Evolutionary conservation across 2,329 filamentous ascomycete species (phyloP).

Genomic region (Boeremia lycopersici): DNA sequence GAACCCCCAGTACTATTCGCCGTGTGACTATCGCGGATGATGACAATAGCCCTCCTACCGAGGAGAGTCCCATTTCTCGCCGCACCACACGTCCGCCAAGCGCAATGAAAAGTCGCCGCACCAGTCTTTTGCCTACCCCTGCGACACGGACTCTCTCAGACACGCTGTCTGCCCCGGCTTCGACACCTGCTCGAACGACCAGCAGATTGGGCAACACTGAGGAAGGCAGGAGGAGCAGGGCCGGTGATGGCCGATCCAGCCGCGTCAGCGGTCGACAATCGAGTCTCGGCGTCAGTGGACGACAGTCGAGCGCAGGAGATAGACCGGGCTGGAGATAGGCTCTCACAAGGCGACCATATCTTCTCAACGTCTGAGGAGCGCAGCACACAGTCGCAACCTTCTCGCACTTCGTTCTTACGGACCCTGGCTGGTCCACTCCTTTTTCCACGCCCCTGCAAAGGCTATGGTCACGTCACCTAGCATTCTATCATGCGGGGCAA

Average conservation of each 20-base stretch:
- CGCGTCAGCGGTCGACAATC: constrained; percentile 33
- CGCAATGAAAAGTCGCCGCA: constrained; percentile 38
- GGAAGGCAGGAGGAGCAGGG: constrained; percentile 31
- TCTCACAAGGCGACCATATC: constrained; percentile 15
- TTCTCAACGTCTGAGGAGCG: constrained; percentile 7
- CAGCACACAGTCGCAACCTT: too few relatives aligned
- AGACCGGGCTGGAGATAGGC: constrained; percentile 34
- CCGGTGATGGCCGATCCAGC: constrained; percentile 31
- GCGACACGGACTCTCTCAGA: constrained; percentile 35
- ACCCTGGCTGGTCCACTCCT: constrained; percentile 7
- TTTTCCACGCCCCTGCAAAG: neutral
- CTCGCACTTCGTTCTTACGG: neutral
- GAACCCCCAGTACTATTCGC: constrained; percentile 34
- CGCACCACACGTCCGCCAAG: constrained; percentile 37
- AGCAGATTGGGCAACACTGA: constrained; percentile 34
- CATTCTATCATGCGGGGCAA: neutral
- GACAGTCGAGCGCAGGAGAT: constrained; percentile 27
- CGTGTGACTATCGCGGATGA: constrained; percentile 31
- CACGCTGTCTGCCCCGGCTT: constrained; percentile 19
- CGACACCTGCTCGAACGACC: constrained; percentile 25
- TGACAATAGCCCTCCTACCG: constrained; percentile 23
- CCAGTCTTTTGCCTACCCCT: constrained; percentile 36
- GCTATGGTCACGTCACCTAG: neutral
- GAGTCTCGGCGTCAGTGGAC: constrained; percentile 23
- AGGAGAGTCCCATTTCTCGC: constrained; percentile 39